Base-by-base conservation (phyloP, 1,284 basidiomycete genomes). In the Ustilago trichophora region DNA sequence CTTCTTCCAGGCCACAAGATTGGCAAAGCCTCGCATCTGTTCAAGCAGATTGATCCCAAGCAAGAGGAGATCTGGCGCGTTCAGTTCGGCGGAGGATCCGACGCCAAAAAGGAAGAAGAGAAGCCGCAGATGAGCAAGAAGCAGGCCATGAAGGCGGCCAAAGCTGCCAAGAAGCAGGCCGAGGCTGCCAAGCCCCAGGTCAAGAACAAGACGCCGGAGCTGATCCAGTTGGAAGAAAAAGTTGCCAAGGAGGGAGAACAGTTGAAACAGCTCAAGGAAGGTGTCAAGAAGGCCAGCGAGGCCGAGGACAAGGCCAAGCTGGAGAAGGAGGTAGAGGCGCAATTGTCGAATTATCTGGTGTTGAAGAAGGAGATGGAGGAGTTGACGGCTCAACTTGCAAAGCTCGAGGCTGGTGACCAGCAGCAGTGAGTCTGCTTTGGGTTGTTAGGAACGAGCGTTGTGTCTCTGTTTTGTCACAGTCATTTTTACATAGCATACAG, bases 31-130 rank as follows among this genome's bases (percentile, higher is more conserved):
- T 90, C 88, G 45, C 91, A 97, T 83, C 83, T 98, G 70, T 98
- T 98, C 86, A 92, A 91, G 85, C 89, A 88, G 79, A 97, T 98
- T 71, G 92, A 97, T 58, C 91, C 93, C 72, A 90, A 88, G 82
- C 91, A 91, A 88, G 90, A 89, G 34, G 89, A 91, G 31, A 85
- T 87, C 10, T 98, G 91, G 90, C 87, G 90, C 66, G 84, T 83
- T 42, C 88, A 89, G 82, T 98, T 94, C 73, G 91, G 90, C 16
- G 92, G 92, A 12, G 85, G 75, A 54, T 72, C 81, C 1, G 54
- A 50, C 5, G 65, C 26, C 16, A 55, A 55, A 18, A 57, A 45
- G 44, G 47, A 58, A 29, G 66, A 52, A 25, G 63, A 66, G 33
- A 60, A 55, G 52, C 77, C 72, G 15, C 51, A 63, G 32, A 51